Percentiles rank a stretch among this genome's conserved stretches.
Evolutionary conservation across 768 basidiomycete genomes (phyloP).

Genomic region (Rhodosporidiobolus odoratus): DNA sequence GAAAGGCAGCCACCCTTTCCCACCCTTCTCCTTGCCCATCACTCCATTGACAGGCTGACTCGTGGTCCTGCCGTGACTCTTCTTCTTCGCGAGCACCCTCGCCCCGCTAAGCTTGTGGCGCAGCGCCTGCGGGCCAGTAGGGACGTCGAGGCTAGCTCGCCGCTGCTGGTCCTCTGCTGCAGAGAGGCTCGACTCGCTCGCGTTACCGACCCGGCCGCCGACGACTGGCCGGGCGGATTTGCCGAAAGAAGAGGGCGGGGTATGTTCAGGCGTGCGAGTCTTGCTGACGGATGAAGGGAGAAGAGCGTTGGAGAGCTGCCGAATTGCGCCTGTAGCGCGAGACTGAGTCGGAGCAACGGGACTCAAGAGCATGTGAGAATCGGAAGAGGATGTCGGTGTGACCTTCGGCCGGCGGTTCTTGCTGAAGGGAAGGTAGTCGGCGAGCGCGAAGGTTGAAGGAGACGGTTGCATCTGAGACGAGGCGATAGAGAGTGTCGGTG

Average conservation of each 20-base stretch:
- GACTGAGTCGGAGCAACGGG: background rate
- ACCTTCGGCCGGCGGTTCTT: slow-evolving; percentile 8
- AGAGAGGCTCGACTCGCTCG: background rate
- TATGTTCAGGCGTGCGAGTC: slow-evolving; percentile 15
- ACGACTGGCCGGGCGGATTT: slow-evolving; percentile 2
- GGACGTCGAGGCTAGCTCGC: slow-evolving; percentile 9
- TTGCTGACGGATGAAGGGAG: slow-evolving; percentile 4
- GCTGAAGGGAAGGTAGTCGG: slow-evolving; percentile 25
- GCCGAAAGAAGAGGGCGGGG: slow-evolving; percentile 12
- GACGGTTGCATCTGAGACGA: background rate
- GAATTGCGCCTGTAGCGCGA: background rate
- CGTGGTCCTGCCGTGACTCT: slow-evolving; percentile 11
- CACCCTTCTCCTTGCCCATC: slow-evolving; percentile 5
- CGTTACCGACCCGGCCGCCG: background rate
- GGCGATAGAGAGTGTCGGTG: background rate
- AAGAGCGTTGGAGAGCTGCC: slow-evolving; percentile 14
- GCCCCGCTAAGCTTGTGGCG: background rate
- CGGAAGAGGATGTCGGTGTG: background rate
- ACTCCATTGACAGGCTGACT: slow-evolving; percentile 12
- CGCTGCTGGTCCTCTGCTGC: background rate
- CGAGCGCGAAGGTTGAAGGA: slow-evolving; percentile 2
- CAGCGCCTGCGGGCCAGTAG: background rate
- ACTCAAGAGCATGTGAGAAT: background rate
- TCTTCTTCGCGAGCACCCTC: slow-evolving; percentile 12
- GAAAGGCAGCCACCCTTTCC: slow-evolving; percentile 4